Percentiles rank a stretch among this genome's conserved stretches.
These are phyloP conservation scores for Eutypa lata DNA, from an alignment of 2,329 filamentous ascomycete species.

Conservation along the genomic window DNA sequence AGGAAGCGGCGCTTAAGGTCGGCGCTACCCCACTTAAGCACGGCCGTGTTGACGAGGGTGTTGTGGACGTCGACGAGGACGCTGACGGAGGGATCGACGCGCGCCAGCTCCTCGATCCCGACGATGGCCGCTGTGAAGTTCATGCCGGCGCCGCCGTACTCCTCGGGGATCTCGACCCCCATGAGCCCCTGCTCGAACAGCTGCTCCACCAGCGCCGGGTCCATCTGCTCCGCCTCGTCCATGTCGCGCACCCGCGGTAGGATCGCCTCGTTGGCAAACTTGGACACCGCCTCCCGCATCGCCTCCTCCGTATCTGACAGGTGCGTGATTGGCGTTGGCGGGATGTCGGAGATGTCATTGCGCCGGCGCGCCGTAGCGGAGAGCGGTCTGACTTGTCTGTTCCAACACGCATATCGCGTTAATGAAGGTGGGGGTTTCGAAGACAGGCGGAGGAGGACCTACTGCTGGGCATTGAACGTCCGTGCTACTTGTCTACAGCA, in stretches of 20 bases:
- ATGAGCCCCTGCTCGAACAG: constrained; percentile 97
- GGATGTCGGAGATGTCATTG: constrained; percentile 70
- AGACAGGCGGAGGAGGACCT: constrained; percentile 14
- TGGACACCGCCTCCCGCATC: constrained; percentile 86
- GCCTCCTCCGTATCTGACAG: constrained; percentile 84
- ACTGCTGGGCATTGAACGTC: constrained; percentile 28
- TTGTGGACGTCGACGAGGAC: constrained; percentile 98
- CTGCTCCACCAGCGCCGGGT: constrained; percentile 81
- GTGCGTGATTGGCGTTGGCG: constrained; percentile 89
- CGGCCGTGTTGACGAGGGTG: constrained; percentile 90
- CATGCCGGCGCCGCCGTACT: constrained; percentile 95
- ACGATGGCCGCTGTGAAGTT: constrained; percentile 97
- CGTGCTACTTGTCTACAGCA: constrained; percentile 24
- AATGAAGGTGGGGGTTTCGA: too few species aligned
- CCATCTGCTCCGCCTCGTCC: constrained; percentile 96
- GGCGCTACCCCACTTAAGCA: constrained; percentile 79
- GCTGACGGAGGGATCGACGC: constrained; percentile 90
- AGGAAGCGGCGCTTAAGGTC: constrained; percentile 81
- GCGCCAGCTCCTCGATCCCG: constrained; percentile 92
- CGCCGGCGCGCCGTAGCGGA: constrained; percentile 57
- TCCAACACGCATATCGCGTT: too few species aligned
- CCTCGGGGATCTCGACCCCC: constrained; percentile 96
- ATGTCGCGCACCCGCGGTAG: constrained; percentile 91
- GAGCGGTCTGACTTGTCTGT: constrained; percentile 38
- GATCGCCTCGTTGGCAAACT: constrained; percentile 86